A percentile compares a stretch with the other conserved stretches of the same genome.
Evolutionary conservation across 2,329 filamentous ascomycete genomes (phyloP).

Genomic region (Xylariomycetidae sp.): DNA sequence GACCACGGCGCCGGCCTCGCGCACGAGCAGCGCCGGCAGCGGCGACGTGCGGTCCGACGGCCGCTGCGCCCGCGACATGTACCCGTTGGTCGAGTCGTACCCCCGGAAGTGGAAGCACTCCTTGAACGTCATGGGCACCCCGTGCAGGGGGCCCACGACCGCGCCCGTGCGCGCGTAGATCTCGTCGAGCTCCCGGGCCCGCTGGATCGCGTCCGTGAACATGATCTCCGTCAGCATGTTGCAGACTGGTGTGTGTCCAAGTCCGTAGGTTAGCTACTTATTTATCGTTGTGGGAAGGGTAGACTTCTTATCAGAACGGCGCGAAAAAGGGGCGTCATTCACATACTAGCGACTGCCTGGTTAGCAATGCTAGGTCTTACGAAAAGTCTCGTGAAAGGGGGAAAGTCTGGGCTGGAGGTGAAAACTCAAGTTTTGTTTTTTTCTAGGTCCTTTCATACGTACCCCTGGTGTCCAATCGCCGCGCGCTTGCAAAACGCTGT

Average conservation of each 20-base stretch:
- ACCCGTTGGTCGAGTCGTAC: slow-evolving; percentile 25
- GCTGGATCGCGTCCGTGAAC: slow-evolving; percentile 18
- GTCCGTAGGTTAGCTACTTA: too few species aligned
- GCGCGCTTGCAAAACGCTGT: slow-evolving; percentile 45
- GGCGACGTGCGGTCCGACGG: slow-evolving; percentile 15
- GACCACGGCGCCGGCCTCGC: slow-evolving; percentile 14
- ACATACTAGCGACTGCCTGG: too few species aligned
- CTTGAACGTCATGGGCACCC: slow-evolving; percentile 42
- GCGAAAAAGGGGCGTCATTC: neutral
- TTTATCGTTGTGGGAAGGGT: neutral
- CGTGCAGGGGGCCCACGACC: slow-evolving; percentile 46
- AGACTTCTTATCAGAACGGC: too few species aligned
- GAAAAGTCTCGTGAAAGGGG: slow-evolving; percentile 7
- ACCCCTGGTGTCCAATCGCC: slow-evolving; percentile 43
- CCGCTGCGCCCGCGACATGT: slow-evolving; percentile 17
- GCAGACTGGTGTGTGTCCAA: neutral
- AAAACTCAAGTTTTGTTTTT: slow-evolving; percentile 16
- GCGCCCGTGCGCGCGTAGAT: slow-evolving; percentile 31
- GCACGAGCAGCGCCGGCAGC: slow-evolving; percentile 11
- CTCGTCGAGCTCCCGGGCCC: slow-evolving; percentile 33
- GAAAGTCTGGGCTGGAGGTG: neutral
- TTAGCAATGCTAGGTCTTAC: too few species aligned
- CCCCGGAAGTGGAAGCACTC: slow-evolving; percentile 25
- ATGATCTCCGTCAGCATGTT: slow-evolving; percentile 22
- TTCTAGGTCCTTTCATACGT: too few species aligned